Evolutionary conservation across 2,329 filamentous ascomycete species (phyloP), one percentile per base, ranked within the genome.

Genomic region (Neoscytalidium dimidiatum): DNA sequence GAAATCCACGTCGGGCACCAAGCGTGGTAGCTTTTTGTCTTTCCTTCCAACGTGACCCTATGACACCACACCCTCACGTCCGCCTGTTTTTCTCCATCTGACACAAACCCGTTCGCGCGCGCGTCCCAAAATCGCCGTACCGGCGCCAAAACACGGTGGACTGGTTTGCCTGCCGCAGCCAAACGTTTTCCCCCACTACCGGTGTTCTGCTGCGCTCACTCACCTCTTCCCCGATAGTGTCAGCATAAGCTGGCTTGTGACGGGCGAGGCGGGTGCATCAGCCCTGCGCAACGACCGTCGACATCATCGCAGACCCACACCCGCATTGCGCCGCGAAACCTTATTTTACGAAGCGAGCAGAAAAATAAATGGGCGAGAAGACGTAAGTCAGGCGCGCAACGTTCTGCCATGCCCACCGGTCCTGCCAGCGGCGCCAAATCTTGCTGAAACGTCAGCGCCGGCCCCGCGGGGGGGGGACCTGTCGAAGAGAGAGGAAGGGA

Each of bases 261-360:
- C 14, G 3, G 4, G 31, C 29, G 21, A 7, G 38, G 38, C 38
- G 35, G 17, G 17, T 46, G 56, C 41, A 17, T 60, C 56, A 60
- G 56, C 56, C 56, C 56, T 60, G 56, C 56, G 19, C 23, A 60
- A 3, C 38, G 8, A 17, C 38, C 14, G 56, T 44, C 56, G 41
- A 46, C 56, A 60, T 46, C 41, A 60, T 46, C 41, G 46, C 28
- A 31, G 56, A 60, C 56, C 56, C 41, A 60, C 56, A 60, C 56
- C 23, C 28, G 38, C n/a, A 33, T 46, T 46, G 41, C 41, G 28
- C 43, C 56, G 56, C 49, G 28, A 60, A 60, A 60, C 38, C 38
- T 60, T 60, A 60, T 46, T 60, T 60, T 21, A 21, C 38, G 56
- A 43, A 21, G 56, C 26, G n/a, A 29, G 6, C 48, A 29, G 17